Evolutionary conservation across 208 protist species (phyloP), one percentile per base, ranked within the genome.

Genomic region (Herpetomonas tarakana): DNA sequence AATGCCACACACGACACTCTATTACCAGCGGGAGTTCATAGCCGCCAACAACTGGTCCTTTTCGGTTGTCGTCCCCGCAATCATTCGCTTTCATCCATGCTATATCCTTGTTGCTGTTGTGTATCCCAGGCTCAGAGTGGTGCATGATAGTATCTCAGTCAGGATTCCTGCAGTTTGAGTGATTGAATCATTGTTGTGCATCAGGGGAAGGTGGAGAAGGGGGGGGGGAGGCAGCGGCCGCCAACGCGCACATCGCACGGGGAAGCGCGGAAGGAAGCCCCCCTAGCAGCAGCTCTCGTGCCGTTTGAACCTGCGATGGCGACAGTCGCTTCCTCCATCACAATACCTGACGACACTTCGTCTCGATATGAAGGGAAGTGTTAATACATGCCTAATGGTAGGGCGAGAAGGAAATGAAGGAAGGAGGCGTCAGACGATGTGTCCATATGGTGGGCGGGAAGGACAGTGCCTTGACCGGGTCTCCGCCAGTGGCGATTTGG

Each of bases 181-280:
- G 35, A 41, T 41, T 41, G 35, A 41, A 41, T 41, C 35, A 41
- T 41, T 41, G 35, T 41, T 41, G 35, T 41, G 35, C 35, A 41
- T 41, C 35, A 41, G 6, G 6, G 9, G 35, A 6, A 41, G n/a
- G 9, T 41, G 35, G 6, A 14, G 35, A 41, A 41, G 35, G 35
- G 35, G 35, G 35, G 14, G 35, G 35, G 35, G 35, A 41, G 35
- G 14, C 9, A 14, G 35, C 14, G 35, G 35, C 14, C 6, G 35
- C 9, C 35, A 41, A 14, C 35, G 35, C 9, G 35, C 14, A 41
- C 9, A 6, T 6, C 35, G 35, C 35, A 41, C 9, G 9, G 9
- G 14, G 35, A 41, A 14, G 9, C 35, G 35, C 35, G n/a, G n/a
- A n/a, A n/a, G n/a, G n/a, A n/a, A n/a, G n/a, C n/a, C n/a, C 35